Conservation (phyloP, 345 rosid species). For the Eucalyptus globulus region DNA sequence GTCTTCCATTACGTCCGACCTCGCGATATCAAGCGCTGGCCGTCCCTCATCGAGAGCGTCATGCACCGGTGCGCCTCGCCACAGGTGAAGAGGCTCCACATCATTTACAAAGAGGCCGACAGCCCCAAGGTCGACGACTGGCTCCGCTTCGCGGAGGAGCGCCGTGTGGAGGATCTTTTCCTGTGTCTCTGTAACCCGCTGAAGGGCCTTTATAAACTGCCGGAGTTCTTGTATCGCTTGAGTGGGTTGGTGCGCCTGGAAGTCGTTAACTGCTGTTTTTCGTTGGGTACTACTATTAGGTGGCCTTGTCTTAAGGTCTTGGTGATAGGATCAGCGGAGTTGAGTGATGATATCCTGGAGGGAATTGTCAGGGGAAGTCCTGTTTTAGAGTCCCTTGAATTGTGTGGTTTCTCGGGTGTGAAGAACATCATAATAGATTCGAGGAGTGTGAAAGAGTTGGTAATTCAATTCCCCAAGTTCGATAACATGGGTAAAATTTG, state of each 20-base stretch:
- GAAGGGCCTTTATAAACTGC: not conserved
- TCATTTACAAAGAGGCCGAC: not conserved
- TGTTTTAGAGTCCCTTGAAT: not conserved
- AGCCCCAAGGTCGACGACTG: not conserved
- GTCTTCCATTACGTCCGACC: no score
- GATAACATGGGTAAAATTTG: not conserved
- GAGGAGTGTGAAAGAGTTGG: not conserved
- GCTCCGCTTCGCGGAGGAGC: not conserved
- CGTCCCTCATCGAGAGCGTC: no score
- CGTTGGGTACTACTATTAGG: not conserved
- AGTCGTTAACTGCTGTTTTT: not conserved
- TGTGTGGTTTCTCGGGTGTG: rapidly evolving
- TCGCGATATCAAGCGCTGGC: no score
- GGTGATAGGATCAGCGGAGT: not conserved
- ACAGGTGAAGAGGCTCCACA: not conserved
- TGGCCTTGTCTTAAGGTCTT: not conserved
- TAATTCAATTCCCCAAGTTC: rapidly evolving
- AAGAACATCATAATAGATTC: not conserved
- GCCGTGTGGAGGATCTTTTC: not conserved
- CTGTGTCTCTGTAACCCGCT: rapidly evolving
- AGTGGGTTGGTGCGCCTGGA: not conserved
- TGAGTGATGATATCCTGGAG: not conserved
- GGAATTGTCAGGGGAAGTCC: not conserved
- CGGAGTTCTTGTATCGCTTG: not conserved
- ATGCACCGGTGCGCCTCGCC: no score